phyloP scores from a whole-genome alignment of 2,329 filamentous ascomycete genomes.

The Cercospora beticola region DNA sequence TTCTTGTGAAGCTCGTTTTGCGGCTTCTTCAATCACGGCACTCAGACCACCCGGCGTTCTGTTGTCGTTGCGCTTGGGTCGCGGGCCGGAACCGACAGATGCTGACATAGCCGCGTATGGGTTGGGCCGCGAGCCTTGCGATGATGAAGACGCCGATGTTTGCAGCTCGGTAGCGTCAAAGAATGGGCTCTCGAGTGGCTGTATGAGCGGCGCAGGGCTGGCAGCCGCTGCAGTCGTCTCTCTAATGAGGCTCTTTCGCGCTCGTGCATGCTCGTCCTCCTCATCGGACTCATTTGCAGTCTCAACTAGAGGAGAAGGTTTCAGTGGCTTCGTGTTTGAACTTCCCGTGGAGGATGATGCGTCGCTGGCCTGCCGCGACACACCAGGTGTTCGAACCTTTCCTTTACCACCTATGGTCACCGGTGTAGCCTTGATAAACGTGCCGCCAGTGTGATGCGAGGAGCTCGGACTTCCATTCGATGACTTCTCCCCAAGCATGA shows the following conservation, averaged over 20 bases:
- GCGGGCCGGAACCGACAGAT: constrained; percentile 27
- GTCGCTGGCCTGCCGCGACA: constrained; percentile 31
- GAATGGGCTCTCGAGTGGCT: constrained; percentile 36
- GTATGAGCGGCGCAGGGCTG: constrained; percentile 25
- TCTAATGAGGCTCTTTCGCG: constrained; percentile 30
- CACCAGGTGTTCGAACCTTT: constrained; percentile 34
- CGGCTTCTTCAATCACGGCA: constrained; percentile 50
- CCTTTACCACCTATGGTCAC: constrained; percentile 45
- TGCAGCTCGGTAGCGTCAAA: constrained; percentile 36
- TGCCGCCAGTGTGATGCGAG: constrained; percentile 33
- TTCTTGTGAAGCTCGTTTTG: constrained; percentile 41
- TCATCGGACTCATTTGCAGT: constrained; percentile 32
- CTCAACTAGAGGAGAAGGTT: constrained; percentile 36
- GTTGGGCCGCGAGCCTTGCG: constrained; percentile 33
- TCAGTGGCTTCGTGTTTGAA: constrained; percentile 29
- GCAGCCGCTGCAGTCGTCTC: constrained; percentile 18
- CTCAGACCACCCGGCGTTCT: constrained; percentile 37
- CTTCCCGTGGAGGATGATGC: constrained; percentile 24
- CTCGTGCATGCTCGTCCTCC: constrained; percentile 36
- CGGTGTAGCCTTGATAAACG: constrained; percentile 46
- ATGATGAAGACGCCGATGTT: constrained; percentile 17
- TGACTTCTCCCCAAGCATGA: constrained; percentile 43
- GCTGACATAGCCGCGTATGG: constrained; percentile 42
- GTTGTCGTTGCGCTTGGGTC: constrained; percentile 18
- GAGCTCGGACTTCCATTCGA: constrained; percentile 35